Percentiles rank a stretch among this genome's conserved stretches.
Evolutionary conservation across 2,329 filamentous ascomycete species (phyloP).

Genomic region (Paecilomyces niveus): DNA sequence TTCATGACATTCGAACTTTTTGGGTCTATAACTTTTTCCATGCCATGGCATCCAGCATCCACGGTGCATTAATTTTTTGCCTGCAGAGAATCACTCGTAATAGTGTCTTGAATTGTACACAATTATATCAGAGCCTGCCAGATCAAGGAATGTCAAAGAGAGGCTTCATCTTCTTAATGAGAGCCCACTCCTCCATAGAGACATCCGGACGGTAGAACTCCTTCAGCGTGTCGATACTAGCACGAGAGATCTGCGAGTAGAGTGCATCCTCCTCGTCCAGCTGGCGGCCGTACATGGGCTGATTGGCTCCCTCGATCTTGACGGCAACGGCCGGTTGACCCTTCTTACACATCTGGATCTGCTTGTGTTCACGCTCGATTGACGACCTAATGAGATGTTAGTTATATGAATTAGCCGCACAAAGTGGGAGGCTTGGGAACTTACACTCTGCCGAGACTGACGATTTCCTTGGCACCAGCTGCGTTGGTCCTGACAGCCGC

Average conservation of each 20-base stretch:
- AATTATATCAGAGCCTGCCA: background rate
- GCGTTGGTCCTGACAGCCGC: constrained; percentile 77
- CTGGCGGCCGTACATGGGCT: constrained; percentile 90
- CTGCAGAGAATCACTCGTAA: background rate
- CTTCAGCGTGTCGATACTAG: constrained; percentile 91
- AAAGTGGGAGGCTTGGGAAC: constrained; percentile 31
- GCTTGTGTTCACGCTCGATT: constrained; percentile 97
- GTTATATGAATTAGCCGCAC: constrained; percentile 12
- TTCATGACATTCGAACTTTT: background rate
- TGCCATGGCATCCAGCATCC: background rate
- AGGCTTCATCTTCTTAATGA: constrained; percentile 93
- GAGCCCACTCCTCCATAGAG: constrained; percentile 83
- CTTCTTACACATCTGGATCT: constrained; percentile 85
- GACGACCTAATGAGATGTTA: constrained; percentile 56
- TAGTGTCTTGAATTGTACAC: background rate
- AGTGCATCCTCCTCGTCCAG: constrained; percentile 84
- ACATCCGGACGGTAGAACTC: constrained; percentile 89
- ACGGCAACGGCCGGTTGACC: constrained; percentile 94
- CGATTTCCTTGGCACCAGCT: constrained; percentile 71
- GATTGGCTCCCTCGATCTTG: constrained; percentile 91
- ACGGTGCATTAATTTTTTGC: background rate
- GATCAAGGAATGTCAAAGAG: constrained; percentile 76
- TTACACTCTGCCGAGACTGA: constrained; percentile 87
- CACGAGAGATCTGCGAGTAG: constrained; percentile 80
- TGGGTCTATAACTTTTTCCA: background rate